phyloP scores from a whole-genome alignment of 2,329 filamentous ascomycete species.

The Xylariales sp. region DNA sequence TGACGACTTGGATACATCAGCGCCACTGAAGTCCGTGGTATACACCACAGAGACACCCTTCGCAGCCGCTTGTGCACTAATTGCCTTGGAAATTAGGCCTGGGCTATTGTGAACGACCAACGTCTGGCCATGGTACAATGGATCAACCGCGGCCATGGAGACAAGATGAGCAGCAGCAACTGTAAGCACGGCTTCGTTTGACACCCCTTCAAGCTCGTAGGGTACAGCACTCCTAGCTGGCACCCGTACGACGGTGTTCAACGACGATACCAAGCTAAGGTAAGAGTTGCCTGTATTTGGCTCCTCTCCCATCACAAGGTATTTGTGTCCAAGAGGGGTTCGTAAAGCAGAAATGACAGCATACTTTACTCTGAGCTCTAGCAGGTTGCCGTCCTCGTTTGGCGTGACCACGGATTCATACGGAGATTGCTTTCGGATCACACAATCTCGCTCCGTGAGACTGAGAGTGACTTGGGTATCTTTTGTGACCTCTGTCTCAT shows the following conservation, averaged over 20 bases:
- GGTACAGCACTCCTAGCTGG: not conserved
- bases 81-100: not conserved
- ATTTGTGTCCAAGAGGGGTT: slow-evolving; percentile 1
- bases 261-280: not conserved
- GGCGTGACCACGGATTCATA: too few species aligned
- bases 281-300: not conserved
- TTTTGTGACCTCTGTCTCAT: too few species aligned
- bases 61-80: not conserved
- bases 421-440: too few species aligned
- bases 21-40: not conserved
- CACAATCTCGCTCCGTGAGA: too few species aligned
- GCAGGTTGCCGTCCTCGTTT: not conserved
- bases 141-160: not conserved
- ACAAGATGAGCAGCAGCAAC: not conserved
- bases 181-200: not conserved
- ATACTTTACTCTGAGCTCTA: not conserved
- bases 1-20: not conserved
- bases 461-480: not conserved
- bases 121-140: not conserved
- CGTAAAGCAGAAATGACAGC: not conserved
- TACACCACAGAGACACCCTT: not conserved
- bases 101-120: not conserved
- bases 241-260: not conserved
- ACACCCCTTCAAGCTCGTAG: not conserved
- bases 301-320: not conserved